Conservation (phyloP, 2,329 filamentous ascomycete species). For the Microcyclospora tardicrescens region DNA sequence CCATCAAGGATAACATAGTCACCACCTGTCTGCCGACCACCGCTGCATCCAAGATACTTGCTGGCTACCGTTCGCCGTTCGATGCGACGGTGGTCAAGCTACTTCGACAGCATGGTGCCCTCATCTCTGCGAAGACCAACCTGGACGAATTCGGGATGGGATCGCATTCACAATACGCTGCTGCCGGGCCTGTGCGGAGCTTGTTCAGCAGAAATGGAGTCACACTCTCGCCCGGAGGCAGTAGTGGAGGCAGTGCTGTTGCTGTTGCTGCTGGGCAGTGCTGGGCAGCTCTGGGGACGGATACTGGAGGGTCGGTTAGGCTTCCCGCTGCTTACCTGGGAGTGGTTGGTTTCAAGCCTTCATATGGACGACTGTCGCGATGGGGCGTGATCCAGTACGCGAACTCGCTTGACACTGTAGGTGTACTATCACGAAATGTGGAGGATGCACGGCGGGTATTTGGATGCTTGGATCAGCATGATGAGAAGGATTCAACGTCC, state of each 20-base stretch:
- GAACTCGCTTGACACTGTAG: slow-evolving; percentile 85
- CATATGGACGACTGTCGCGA: slow-evolving; percentile 74
- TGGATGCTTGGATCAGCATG: slow-evolving; percentile 43
- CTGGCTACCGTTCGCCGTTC: slow-evolving; percentile 58
- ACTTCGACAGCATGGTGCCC: slow-evolving; percentile 49
- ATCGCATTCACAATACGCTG: slow-evolving; percentile 60
- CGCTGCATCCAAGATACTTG: slow-evolving; percentile 65
- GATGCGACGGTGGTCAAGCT: slow-evolving; percentile 67
- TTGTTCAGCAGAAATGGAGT: slow-evolving; percentile 24
- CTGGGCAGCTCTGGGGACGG: slow-evolving; percentile 69
- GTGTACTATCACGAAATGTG: slow-evolving; percentile 51
- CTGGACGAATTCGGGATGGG: slow-evolving; percentile 97
- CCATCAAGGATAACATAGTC: slow-evolving; percentile 41
- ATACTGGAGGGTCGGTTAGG: slow-evolving; percentile 81
- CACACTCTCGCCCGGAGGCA: slow-evolving; percentile 62
- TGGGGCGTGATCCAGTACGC: slow-evolving; percentile 84
- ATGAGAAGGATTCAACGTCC: slow-evolving; percentile 63
- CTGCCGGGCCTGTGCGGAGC: slow-evolving; percentile 52
- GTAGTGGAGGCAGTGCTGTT: slow-evolving; percentile 85
- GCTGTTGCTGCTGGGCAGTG: slow-evolving; percentile 57
- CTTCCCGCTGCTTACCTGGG: slow-evolving; percentile 80
- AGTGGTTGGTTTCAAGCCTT: slow-evolving; percentile 77
- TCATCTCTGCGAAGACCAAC: slow-evolving; percentile 68
- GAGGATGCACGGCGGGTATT: slow-evolving; percentile 34
- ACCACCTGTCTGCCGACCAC: slow-evolving; percentile 47